Conservation (phyloP, 495 filamentous ascomycete genomes). For the Neurospora sp. region DNA sequence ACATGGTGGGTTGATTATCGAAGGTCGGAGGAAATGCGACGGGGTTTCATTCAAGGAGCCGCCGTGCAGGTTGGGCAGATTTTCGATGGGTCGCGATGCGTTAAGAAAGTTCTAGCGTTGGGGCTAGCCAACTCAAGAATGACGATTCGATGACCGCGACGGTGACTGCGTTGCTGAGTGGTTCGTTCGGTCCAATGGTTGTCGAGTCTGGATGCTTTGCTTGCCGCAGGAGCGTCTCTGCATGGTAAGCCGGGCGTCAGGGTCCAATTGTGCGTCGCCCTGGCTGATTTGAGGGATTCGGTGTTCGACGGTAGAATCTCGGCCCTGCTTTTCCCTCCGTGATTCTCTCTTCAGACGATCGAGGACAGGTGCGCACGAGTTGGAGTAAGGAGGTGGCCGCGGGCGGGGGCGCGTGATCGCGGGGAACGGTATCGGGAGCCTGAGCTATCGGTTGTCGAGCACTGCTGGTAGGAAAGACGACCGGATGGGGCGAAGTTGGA, state of each 20-base stretch:
- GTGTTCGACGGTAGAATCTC: neutral
- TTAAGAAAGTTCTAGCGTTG: neutral
- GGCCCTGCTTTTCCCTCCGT: neutral
- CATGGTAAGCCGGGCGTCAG: neutral
- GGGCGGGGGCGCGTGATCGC: neutral
- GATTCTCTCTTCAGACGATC: neutral
- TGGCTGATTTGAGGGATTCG: neutral
- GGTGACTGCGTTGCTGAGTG: neutral
- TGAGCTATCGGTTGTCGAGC: neutral
- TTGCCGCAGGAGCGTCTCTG: neutral
- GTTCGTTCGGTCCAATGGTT: neutral
- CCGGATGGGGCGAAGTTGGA: neutral
- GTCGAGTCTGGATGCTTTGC: neutral
- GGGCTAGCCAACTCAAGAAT: neutral
- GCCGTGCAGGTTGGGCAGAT: neutral
- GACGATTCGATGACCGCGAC: neutral
- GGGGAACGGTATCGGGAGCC: neutral
- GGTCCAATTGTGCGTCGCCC: neutral
- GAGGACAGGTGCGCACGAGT: neutral
- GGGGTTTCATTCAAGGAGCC: neutral
- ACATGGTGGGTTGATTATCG: constrained; percentile 22
- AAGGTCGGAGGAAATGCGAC: neutral
- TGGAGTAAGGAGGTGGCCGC: neutral
- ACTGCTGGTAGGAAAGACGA: neutral
- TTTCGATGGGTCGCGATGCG: neutral